A percentile compares a stretch with the other conserved stretches of the same genome.
Evolutionary conservation across 257 asterid genomes (phyloP).

Genomic region (Primulina tabacum): DNA sequence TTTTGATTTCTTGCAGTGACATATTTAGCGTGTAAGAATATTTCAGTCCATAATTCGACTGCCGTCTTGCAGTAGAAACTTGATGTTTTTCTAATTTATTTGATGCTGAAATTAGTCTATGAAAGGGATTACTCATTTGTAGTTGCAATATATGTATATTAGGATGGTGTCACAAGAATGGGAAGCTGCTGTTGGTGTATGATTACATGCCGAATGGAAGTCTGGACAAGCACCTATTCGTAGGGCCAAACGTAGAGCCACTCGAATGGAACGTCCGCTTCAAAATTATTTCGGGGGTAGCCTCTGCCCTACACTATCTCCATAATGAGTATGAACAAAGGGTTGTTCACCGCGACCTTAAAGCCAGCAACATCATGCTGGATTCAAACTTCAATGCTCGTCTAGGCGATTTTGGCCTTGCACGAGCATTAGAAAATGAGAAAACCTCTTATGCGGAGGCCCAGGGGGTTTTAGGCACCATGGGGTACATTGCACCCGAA

Average conservation of each 20-base stretch:
- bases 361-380: slow-evolving; percentile 92
- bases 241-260: slow-evolving; percentile 36
- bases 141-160: slow-evolving; percentile 14
- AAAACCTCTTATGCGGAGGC: slow-evolving; percentile 79
- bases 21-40: no score
- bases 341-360: slow-evolving; percentile 81
- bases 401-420: slow-evolving; percentile 92
- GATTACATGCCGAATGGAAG: slow-evolving; percentile 96
- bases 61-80: neutral
- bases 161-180: slow-evolving; percentile 97
- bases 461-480: slow-evolving; percentile 72
- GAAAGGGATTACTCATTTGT: no score
- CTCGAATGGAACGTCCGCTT: slow-evolving; percentile 61
- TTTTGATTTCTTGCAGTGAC: neutral
- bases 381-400: slow-evolving; percentile 78
- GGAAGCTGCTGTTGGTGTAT: slow-evolving; percentile 69
- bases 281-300: slow-evolving; percentile 66
- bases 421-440: slow-evolving; percentile 78
- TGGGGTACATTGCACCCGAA: slow-evolving; percentile 94
- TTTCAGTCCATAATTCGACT: neutral
- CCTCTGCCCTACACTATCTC: slow-evolving; percentile 82
- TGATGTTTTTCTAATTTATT: no score
- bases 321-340: slow-evolving; percentile 81
- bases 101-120: no score
- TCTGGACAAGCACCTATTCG: slow-evolving; percentile 72